Percentiles rank a stretch among this genome's conserved stretches.
phyloP scores from a whole-genome alignment of 192 early-diverging fungal species.

The Linnemannia schmuckeri region DNA sequence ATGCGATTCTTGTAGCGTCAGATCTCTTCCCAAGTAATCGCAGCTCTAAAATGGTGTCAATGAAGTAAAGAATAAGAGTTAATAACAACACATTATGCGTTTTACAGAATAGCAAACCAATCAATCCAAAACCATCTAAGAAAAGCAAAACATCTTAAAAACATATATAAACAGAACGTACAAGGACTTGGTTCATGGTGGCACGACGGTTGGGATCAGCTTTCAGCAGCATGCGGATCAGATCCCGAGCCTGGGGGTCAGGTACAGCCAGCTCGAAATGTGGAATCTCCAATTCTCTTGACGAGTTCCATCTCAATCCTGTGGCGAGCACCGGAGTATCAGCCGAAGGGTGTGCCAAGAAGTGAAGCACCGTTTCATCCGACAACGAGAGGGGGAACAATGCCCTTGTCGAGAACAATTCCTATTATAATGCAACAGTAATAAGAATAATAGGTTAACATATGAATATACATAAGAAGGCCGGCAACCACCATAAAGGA shows the following conservation, averaged over 20 bases:
- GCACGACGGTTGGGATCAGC: constrained; percentile 58
- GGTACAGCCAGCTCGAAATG: constrained; percentile 55
- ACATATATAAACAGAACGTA: constrained; percentile 21
- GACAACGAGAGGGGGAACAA: constrained; percentile 59
- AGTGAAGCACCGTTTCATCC: constrained; percentile 64
- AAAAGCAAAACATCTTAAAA: neutral
- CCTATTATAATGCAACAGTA: constrained; percentile 25
- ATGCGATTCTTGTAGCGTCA: neutral
- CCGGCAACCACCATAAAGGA: too few species aligned
- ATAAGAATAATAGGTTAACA: neutral
- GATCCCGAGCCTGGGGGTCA: constrained; percentile 44
- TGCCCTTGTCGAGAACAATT: constrained; percentile 60
- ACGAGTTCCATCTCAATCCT: constrained; percentile 59
- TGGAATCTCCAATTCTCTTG: constrained; percentile 60
- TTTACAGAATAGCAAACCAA: neutral
- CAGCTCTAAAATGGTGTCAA: neutral
- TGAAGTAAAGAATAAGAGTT: neutral
- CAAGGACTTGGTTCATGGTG: constrained; percentile 55
- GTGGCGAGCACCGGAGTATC: constrained; percentile 60
- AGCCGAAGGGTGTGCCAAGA: constrained; percentile 62
- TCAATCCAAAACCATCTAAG: neutral
- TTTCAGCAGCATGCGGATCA: constrained; percentile 58
- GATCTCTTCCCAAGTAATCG: neutral
- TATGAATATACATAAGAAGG: neutral
- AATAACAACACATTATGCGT: neutral